Evolutionary conservation across 2,329 filamentous ascomycete species (phyloP).

Genomic region (Fusarium sarcochroum): DNA sequence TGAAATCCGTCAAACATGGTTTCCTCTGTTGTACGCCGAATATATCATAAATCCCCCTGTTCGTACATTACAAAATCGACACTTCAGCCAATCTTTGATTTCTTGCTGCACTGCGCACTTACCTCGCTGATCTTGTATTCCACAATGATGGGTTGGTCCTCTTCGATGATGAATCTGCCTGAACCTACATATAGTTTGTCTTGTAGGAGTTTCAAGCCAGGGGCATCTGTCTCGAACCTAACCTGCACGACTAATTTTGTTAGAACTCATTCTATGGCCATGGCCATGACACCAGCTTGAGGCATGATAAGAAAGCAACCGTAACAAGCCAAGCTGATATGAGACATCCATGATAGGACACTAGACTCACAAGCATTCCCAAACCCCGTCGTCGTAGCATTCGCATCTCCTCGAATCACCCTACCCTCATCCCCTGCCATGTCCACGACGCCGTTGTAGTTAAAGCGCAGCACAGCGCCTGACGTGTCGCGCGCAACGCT

Average conservation of each 20-base stretch:
- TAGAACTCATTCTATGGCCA: conserved; percentile 5
- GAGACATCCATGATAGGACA: not conserved
- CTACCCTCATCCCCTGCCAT: conserved; percentile 52
- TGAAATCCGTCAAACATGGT: not conserved
- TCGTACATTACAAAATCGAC: conserved; percentile 3
- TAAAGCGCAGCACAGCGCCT: conserved; percentile 54
- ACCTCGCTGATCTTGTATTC: conserved; percentile 62
- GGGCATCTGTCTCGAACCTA: conserved; percentile 56
- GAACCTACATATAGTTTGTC: conserved; percentile 59
- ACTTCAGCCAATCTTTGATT: conserved; percentile 13
- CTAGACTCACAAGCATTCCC: conserved; percentile 55
- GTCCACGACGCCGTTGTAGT: conserved; percentile 57
- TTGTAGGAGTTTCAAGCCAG: conserved; percentile 53
- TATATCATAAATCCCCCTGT: not conserved
- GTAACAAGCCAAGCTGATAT: not conserved
- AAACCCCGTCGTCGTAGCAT: conserved; percentile 57
- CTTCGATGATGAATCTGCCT: conserved; percentile 57
- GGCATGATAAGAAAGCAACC: not conserved
- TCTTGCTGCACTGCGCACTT: conserved; percentile 43
- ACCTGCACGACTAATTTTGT: conserved; percentile 54
- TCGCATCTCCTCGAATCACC: conserved; percentile 52
- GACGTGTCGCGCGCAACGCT: conserved; percentile 52
- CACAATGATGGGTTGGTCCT: conserved; percentile 53
- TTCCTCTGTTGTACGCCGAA: not conserved
- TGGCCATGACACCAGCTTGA: not conserved